These are phyloP conservation scores for Tilletiaria anomala DNA, from an alignment of 1,284 basidiomycete genomes.

Conservation along the genomic window DNA sequence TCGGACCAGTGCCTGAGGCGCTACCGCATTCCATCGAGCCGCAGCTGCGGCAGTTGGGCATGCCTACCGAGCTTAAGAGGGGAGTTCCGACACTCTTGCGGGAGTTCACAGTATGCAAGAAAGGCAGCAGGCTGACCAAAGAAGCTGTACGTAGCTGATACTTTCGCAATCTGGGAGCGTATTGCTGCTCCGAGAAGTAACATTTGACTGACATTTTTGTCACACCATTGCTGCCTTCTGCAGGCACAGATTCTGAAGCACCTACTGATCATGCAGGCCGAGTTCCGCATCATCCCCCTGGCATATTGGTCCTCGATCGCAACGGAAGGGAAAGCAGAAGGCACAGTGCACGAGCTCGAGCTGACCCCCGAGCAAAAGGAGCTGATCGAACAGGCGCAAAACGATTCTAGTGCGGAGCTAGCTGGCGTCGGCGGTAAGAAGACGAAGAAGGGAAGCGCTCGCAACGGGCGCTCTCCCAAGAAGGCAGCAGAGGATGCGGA, in stretches of 20 bases:
- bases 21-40: slow-evolving; percentile 96
- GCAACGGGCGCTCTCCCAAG: slow-evolving; percentile 11
- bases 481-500: slow-evolving; percentile 1
- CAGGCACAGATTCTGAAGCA: slow-evolving; percentile 37
- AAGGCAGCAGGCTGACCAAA: slow-evolving; percentile 61
- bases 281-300: slow-evolving; percentile 33
- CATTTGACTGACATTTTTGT: neutral
- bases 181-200: no score
- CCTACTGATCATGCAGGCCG: slow-evolving; percentile 30
- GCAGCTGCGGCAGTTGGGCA: slow-evolving; percentile 76
- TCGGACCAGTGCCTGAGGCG: slow-evolving; percentile 45
- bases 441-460: slow-evolving; percentile 10
- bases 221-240: no score
- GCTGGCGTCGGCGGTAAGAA: slow-evolving; percentile 1
- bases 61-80: slow-evolving; percentile 67
- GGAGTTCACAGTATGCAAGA: slow-evolving; percentile 64
- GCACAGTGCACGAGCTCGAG: slow-evolving; percentile 1
- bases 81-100: slow-evolving; percentile 71
- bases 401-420: no score
- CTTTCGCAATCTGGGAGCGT: neutral
- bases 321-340: slow-evolving; percentile 48
- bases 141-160: no score
- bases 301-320: slow-evolving; percentile 31
- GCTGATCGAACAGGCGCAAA: slow-evolving; percentile 10
- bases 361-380: slow-evolving; percentile 13